Percentiles rank a stretch among this genome's conserved stretches.
Conservation (phyloP, 2,329 filamentous ascomycete species). For the Penicillium sumatraense region DNA sequence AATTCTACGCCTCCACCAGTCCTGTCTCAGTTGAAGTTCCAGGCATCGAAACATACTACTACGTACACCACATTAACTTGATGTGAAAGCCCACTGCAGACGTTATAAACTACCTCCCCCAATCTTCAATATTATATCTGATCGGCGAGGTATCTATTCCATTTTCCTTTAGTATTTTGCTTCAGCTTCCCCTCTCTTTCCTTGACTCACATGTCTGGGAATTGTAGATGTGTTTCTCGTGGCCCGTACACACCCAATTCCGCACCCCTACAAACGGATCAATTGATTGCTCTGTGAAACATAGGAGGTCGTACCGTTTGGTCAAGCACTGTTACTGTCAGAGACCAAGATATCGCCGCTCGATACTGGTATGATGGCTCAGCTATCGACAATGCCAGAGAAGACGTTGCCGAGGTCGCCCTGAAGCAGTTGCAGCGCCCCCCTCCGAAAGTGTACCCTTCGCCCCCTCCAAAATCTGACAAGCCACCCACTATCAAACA, state of each 20-base stretch:
- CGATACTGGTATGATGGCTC: conserved; percentile 92
- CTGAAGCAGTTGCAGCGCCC: too few relatives aligned
- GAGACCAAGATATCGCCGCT: conserved; percentile 67
- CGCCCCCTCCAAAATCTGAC: too few relatives aligned
- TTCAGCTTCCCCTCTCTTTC: conserved; percentile 1
- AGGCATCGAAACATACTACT: too few relatives aligned
- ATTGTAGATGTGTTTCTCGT: conserved; percentile 33
- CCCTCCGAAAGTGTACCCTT: too few relatives aligned
- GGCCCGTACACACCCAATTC: conserved; percentile 31
- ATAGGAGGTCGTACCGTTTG: conserved; percentile 87
- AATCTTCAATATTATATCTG: conserved; percentile 72
- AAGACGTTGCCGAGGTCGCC: conserved; percentile 88
- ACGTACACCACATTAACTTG: conserved; percentile 9
- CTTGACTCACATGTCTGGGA: conserved; percentile 22
- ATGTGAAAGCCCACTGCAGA: conserved; percentile 63
- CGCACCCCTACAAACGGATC: conserved; percentile 24
- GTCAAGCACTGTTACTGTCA: conserved; percentile 79
- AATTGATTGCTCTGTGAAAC: conserved; percentile 30
- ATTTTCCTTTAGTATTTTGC: conserved; percentile 22
- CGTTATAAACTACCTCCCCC: conserved; percentile 59
- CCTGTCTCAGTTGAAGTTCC: too few relatives aligned
- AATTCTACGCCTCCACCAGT: background rate
- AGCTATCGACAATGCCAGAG: conserved; percentile 83
- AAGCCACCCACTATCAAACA: too few relatives aligned
- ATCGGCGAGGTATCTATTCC: conserved; percentile 66